Conservation (phyloP, 352 stramenopile species). For the Phytophthora tubulina region DNA sequence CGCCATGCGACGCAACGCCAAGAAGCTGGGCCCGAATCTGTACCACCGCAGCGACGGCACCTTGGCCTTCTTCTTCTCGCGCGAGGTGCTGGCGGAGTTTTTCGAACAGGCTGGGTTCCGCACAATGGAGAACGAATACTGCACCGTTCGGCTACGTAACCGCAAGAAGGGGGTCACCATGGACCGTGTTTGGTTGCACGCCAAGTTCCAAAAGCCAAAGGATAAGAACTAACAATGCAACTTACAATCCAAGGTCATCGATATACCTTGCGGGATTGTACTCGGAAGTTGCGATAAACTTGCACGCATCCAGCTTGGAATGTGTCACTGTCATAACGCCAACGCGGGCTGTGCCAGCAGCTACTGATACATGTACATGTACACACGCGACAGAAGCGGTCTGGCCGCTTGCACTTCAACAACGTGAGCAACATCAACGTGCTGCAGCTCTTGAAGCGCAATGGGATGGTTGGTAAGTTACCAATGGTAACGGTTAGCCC, state of each 20-base stretch:
- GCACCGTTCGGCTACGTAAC: conserved; percentile 79
- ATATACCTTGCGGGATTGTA: not conserved
- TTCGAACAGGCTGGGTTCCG: conserved; percentile 61
- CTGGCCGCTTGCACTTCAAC: conserved; percentile 15
- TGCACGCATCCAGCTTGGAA: too few relatives aligned
- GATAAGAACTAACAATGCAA: too few relatives aligned
- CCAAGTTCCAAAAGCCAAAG: conserved; percentile 67
- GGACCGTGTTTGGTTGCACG: conserved; percentile 86
- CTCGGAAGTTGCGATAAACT: not conserved
- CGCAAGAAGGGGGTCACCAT: conserved; percentile 76
- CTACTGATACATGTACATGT: not conserved
- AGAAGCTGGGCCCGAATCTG: conserved; percentile 62
- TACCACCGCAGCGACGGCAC: conserved; percentile 85
- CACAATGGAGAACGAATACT: conserved; percentile 77
- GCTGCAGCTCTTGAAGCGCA: conserved; percentile 19
- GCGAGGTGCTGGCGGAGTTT: conserved; percentile 55
- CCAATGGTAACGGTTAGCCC: not conserved
- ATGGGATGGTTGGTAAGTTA: not conserved
- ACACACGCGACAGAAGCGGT: conserved; percentile 4
- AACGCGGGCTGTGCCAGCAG: too few relatives aligned
- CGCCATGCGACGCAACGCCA: conserved; percentile 85
- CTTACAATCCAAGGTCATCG: not conserved
- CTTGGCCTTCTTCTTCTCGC: conserved; percentile 84
- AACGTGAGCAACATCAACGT: not conserved
- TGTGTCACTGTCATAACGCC: too few relatives aligned